A percentile compares a stretch with the other conserved stretches of the same genome.
Conservation (phyloP, 2,329 filamentous ascomycete species). For the Leptographium lundbergii region DNA sequence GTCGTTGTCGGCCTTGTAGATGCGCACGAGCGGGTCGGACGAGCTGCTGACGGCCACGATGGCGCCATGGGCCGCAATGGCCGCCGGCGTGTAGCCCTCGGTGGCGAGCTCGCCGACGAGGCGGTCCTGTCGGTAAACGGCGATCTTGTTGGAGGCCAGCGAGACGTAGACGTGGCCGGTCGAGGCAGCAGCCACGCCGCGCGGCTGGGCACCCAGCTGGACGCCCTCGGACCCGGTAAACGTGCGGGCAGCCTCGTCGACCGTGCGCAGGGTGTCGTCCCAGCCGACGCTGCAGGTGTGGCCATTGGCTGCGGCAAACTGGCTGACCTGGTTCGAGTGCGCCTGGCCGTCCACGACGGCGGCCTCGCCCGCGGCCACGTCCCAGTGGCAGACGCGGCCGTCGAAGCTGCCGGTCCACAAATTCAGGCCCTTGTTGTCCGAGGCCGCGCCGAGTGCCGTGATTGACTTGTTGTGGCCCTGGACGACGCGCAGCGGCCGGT, state of each 20-base stretch:
- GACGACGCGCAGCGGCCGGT: conserved; percentile 57
- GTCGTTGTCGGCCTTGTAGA: conserved; percentile 48
- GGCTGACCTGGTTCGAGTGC: conserved; percentile 77
- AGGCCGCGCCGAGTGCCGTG: conserved; percentile 56
- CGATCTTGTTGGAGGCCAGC: conserved; percentile 33
- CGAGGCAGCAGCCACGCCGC: conserved; percentile 47
- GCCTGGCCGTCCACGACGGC: conserved; percentile 63
- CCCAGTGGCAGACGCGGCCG: conserved; percentile 76
- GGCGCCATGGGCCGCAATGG: conserved; percentile 56
- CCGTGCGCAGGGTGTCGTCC: conserved; percentile 79
- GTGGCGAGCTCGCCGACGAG: conserved; percentile 47
- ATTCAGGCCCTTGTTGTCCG: conserved; percentile 44
- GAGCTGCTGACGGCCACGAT: conserved; percentile 61
- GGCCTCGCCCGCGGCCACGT: conserved; percentile 56
- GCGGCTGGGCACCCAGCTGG: conserved; percentile 69
- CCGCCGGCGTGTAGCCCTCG: conserved; percentile 47
- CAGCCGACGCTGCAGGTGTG: conserved; percentile 79
- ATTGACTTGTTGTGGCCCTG: conserved; percentile 88
- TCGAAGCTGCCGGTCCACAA: conserved; percentile 89
- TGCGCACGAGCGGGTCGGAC: conserved; percentile 56
- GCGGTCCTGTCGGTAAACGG: conserved; percentile 46
- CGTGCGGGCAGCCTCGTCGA: conserved; percentile 61
- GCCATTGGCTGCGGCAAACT: conserved; percentile 53
- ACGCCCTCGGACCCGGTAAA: conserved; percentile 53
- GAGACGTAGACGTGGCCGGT: conserved; percentile 43